Evolutionary conservation across 352 stramenopile species (phyloP).

Genomic region (Globisporangium solare): DNA sequence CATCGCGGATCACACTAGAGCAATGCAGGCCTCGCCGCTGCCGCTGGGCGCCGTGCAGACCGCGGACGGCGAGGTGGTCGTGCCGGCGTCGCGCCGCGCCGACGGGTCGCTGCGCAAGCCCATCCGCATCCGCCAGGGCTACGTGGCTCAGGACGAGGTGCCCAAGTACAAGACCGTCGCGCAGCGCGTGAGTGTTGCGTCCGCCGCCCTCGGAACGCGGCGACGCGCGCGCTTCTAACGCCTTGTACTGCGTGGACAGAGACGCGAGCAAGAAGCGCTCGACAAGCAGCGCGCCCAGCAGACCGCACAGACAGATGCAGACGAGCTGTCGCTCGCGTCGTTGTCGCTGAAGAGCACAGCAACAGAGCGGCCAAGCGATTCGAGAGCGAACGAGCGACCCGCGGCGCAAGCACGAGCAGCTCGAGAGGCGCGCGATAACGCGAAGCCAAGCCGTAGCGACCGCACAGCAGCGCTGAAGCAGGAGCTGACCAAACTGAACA

Average conservation of each 20-base stretch:
- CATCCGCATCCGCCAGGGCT: constrained; percentile 78
- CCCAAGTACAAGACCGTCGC: constrained; percentile 73
- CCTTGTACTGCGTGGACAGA: neutral
- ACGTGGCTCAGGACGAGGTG: constrained; percentile 79
- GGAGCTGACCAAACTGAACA: constrained; percentile 53
- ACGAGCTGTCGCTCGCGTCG: constrained; percentile 20
- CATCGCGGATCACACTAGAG: too few species aligned
- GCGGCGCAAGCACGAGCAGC: neutral
- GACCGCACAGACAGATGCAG: constrained; percentile 6
- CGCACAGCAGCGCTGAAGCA: constrained; percentile 28
- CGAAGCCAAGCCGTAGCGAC: constrained; percentile 6
- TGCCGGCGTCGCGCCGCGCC: constrained; percentile 53
- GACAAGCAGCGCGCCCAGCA: constrained; percentile 3
- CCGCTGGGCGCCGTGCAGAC: constrained; percentile 62
- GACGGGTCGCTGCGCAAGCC: constrained; percentile 75
- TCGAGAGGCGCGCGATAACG: too few species aligned
- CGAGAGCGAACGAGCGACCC: constrained; percentile 2
- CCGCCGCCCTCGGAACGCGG: too few species aligned
- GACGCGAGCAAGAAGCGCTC: constrained; percentile 5
- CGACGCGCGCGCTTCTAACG: too few species aligned
- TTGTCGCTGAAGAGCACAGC: constrained; percentile 27
- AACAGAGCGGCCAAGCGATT: neutral
- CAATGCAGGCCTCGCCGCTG: too few species aligned
- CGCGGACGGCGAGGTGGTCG: constrained; percentile 53
- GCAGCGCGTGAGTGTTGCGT: constrained; percentile 41